Evolutionary conservation across 83 land plant species (phyloP), one percentile per base, ranked within the genome.

Genomic region (Diphasiastrum complanatum): DNA sequence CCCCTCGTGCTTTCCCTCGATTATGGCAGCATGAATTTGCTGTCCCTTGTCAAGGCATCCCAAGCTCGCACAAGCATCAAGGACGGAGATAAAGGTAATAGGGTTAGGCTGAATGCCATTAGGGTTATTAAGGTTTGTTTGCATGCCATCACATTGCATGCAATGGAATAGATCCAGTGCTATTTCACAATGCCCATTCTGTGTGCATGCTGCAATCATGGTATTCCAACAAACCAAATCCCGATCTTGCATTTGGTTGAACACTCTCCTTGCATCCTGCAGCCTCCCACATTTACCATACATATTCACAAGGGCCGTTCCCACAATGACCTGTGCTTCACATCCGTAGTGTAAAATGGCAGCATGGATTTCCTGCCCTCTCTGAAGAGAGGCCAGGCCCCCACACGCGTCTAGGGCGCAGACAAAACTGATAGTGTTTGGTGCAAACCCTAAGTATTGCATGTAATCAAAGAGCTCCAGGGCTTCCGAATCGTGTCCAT

Each of bases 211-310:
- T 16, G 61, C 16, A 6, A 59, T 11, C 34, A 59, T 36, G 1
- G 61, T 22, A 16, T 33, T 59, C 61, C 61, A 59, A 33, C 27
- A n/a, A 25, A 59, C 43, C 51, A 34, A 10, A 36, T 59, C 36
- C 14, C 14, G 18, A 5, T 10, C 26, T 4, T 10, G 20, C 14
- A 36, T 20, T 36, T 34, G 19, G 8, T 33, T n/a, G 19, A 59
- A 59, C 11, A 59, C 36, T 33, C 19, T 33, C 10, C 34, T 5
- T 34, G 61, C 61, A 32, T 59, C 61, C 5, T 33, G 18, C 14
- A 35, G 18, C 18, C 34, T 18, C 5, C 43, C 61, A 36, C 10
- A 35, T 22, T 33, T 37, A 33, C 38, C 45, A 36, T 59, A 59
- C 25, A 52, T 52, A 27, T 52, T 29, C 28, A 52, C 5, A 4